These are phyloP conservation scores for Dictyostelium capitatum DNA, from an alignment of 78 protist genomes.

Conservation along the genomic window DNA sequence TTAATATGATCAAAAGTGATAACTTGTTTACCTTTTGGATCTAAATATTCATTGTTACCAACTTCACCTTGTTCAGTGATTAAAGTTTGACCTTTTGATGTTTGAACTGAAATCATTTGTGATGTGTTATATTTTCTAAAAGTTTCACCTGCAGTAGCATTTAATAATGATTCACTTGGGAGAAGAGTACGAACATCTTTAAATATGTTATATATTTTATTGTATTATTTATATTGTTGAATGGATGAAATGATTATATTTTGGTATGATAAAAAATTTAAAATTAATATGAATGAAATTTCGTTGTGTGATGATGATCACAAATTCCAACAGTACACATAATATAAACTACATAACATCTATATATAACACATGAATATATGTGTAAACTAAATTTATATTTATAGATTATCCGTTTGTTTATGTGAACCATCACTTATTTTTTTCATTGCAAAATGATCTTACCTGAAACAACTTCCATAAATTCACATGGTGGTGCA, in stretches of 20 bases:
- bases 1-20: slow-evolving; percentile 81
- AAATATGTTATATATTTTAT: background rate
- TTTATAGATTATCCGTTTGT: too few species aligned
- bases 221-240: background rate
- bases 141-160: slow-evolving; percentile 76
- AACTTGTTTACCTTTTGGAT: slow-evolving; percentile 64
- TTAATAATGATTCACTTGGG: slow-evolving; percentile 78
- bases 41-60: slow-evolving; percentile 67
- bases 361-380: too few species aligned
- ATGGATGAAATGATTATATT: background rate
- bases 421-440: too few species aligned
- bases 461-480: slow-evolving; percentile 86
- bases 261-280: background rate
- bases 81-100: slow-evolving; percentile 70
- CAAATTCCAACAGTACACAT: too few species aligned
- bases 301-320: too few species aligned
- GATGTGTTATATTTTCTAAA: slow-evolving; percentile 82
- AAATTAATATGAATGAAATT: background rate
- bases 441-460: background rate
- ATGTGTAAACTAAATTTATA: too few species aligned
- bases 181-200: slow-evolving; percentile 83
- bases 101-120: slow-evolving; percentile 71
- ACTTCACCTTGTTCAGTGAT: slow-evolving; percentile 82
- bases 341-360: too few species aligned
- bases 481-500: slow-evolving; percentile 90